A percentile compares a stretch with the other conserved stretches of the same genome.
Evolutionary conservation across 225 moss, liverwort and hornwort species (phyloP).

Genomic region (Polytrichum formosum): DNA sequence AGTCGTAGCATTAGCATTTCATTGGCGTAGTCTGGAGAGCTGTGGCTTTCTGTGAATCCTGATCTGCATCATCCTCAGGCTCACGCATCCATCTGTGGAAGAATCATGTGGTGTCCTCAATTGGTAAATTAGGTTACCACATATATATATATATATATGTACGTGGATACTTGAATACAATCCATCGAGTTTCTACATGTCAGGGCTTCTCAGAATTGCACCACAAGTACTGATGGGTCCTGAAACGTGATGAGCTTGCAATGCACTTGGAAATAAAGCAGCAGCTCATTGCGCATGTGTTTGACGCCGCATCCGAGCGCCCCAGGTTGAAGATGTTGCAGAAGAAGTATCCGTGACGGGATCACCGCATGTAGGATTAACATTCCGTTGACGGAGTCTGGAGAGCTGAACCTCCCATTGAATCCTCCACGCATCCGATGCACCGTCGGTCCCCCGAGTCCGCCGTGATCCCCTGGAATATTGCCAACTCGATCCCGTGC

Average conservation of each 20-base stretch:
- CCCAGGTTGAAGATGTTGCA: slow-evolving; percentile 30
- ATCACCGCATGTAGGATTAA: not conserved
- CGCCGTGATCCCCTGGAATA: slow-evolving; percentile 18
- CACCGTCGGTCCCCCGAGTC: slow-evolving; percentile 34
- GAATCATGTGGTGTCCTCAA: too few species aligned
- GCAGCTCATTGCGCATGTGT: slow-evolving; percentile 1
- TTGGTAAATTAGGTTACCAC: too few species aligned
- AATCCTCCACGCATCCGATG: slow-evolving; percentile 43
- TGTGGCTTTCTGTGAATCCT: slow-evolving; percentile 45
- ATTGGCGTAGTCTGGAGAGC: slow-evolving; percentile 25
- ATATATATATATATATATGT: too few species aligned
- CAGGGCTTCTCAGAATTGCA: too few species aligned
- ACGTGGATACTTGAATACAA: too few species aligned
- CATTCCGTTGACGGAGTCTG: slow-evolving; percentile 16
- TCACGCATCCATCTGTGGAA: slow-evolving; percentile 25
- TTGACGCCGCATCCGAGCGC: slow-evolving; percentile 42
- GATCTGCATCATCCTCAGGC: too few species aligned
- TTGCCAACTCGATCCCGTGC: not conserved
- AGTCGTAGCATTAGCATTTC: not conserved
- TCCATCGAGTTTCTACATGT: too few species aligned
- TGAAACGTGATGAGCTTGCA: too few species aligned
- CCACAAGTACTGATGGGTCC: too few species aligned
- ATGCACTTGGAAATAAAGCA: too few species aligned
- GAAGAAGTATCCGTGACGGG: not conserved
- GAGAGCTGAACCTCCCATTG: slow-evolving; percentile 53